A percentile compares a stretch with the other conserved stretches of the same genome.
These are phyloP conservation scores for Komagataella pastoris DNA, from an alignment of 805 yeast species.

Conservation along the genomic window DNA sequence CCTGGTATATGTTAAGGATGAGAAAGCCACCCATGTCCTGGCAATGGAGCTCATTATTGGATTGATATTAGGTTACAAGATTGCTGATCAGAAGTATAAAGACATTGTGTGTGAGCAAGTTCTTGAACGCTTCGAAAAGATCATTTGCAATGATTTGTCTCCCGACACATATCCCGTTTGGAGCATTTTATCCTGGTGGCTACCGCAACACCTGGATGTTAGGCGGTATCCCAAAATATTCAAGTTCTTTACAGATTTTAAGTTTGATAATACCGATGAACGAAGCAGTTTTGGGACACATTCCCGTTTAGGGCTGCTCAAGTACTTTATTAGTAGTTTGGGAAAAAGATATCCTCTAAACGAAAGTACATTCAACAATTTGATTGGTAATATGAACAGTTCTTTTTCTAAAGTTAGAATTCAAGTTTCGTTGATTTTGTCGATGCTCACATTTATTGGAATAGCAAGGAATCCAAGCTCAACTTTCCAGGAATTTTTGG, in stretches of 20 bases:
- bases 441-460: slow-evolving; percentile 26
- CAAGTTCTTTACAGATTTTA: slow-evolving; percentile 30
- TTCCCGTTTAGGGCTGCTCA: slow-evolving; percentile 42
- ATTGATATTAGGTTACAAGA: slow-evolving; percentile 34
- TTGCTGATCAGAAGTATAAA: slow-evolving; percentile 20
- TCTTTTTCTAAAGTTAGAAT: background rate
- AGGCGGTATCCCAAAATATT: slow-evolving; percentile 50
- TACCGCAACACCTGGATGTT: slow-evolving; percentile 49
- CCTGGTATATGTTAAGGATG: slow-evolving; percentile 44
- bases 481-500: slow-evolving; percentile 24
- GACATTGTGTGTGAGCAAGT: slow-evolving; percentile 32
- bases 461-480: slow-evolving; percentile 23
- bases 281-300: slow-evolving; percentile 23
- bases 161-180: slow-evolving; percentile 68
- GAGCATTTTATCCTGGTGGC: slow-evolving; percentile 67
- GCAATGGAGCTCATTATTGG: slow-evolving; percentile 62
- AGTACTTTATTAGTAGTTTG: slow-evolving; percentile 18
- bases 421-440: slow-evolving; percentile 8
- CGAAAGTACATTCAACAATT: background rate
- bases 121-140: slow-evolving; percentile 24
- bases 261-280: slow-evolving; percentile 48
- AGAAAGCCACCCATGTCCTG: slow-evolving; percentile 65
- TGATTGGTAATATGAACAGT: background rate
- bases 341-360: background rate
- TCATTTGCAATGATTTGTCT: slow-evolving; percentile 46